Conservation (phyloP, 2,329 filamentous ascomycete species). For the Verticillium dahliae region DNA sequence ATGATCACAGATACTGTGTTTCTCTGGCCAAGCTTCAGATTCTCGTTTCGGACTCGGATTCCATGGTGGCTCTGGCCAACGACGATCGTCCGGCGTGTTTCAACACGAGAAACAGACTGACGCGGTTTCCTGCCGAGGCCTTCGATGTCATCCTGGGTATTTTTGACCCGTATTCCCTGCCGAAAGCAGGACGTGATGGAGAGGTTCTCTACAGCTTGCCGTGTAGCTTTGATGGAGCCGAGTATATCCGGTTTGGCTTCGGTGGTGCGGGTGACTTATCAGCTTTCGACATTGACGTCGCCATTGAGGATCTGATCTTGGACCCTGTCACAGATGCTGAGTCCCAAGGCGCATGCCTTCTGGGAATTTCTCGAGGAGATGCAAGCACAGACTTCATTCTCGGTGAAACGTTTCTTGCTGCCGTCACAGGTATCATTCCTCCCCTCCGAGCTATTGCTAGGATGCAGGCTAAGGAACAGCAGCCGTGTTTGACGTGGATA, state of each 20-base stretch:
- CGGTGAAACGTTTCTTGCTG: neutral
- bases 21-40: neutral
- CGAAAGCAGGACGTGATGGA: neutral
- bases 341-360: neutral
- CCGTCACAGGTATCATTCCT: neutral
- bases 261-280: neutral
- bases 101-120: neutral
- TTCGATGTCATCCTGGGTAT: neutral
- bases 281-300: neutral
- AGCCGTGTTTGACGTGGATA: neutral
- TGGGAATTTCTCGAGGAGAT: neutral
- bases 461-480: neutral
- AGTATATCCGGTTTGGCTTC: neutral
- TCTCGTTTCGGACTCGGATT: neutral
- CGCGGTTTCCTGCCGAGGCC: neutral
- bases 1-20: neutral
- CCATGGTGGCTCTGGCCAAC: neutral
- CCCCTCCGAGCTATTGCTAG: neutral
- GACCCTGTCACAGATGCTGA: neutral
- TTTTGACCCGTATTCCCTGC: neutral
- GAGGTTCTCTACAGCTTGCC: neutral
- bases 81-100: neutral
- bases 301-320: neutral
- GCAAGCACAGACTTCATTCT: neutral
- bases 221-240: neutral